These are phyloP conservation scores for Alternaria rosae DNA, from an alignment of 2,329 filamentous ascomycete species.

Conservation along the genomic window DNA sequence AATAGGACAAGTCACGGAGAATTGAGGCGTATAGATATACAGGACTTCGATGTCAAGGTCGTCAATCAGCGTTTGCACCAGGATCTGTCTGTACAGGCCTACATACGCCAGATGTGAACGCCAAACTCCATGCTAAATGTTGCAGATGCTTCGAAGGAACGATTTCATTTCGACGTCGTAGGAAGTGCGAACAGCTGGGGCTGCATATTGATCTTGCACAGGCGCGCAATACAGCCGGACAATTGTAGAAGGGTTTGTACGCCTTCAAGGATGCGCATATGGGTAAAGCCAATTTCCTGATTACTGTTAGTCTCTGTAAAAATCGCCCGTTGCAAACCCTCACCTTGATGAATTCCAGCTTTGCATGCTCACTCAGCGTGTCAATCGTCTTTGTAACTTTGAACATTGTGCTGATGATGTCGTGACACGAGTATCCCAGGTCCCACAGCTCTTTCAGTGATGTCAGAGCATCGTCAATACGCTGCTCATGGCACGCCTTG, in stretches of 20 bases:
- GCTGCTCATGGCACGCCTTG: constrained; percentile 93
- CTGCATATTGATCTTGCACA: constrained; percentile 98
- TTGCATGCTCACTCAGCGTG: constrained; percentile 89
- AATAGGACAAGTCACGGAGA: neutral
- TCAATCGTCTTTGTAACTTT: constrained; percentile 95
- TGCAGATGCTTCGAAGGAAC: constrained; percentile 5
- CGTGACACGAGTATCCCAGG: constrained; percentile 96
- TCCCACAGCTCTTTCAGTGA: constrained; percentile 90
- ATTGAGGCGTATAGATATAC: neutral
- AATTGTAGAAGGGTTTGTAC: constrained; percentile 94
- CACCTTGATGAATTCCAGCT: constrained; percentile 90
- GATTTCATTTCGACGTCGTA: constrained; percentile 22
- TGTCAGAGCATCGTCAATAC: constrained; percentile 86
- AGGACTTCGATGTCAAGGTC: neutral
- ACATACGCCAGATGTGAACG: neutral
- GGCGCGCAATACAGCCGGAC: constrained; percentile 86
- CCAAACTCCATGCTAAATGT: constrained; percentile 47
- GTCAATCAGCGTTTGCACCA: neutral
- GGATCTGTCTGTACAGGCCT: neutral
- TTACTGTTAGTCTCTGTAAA: constrained; percentile 3
- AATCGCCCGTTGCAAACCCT: neutral
- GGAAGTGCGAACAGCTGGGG: constrained; percentile 73
- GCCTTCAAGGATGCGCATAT: constrained; percentile 99
- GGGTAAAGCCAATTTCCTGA: constrained; percentile 92
- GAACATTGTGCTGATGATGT: constrained; percentile 99